Base-by-base conservation (phyloP, 2,329 filamentous ascomycete species). In the Monosporascus sp. region DNA sequence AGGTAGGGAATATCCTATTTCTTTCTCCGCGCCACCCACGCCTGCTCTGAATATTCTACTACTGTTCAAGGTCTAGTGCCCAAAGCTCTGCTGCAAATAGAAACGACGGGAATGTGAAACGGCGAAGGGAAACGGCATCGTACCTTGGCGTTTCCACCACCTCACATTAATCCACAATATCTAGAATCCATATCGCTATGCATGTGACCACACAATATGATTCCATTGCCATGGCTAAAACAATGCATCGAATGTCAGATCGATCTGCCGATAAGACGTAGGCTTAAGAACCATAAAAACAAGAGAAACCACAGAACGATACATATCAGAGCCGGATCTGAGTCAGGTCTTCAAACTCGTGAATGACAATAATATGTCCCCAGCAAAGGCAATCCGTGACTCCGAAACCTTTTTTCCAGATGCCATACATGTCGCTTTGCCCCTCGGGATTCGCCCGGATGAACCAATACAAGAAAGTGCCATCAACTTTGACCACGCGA, bases 351-450 rank as follows among this genome's bases (percentile, higher is more conserved):
- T 31, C 14, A n/a, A 18, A 22, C 25, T 31, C 24, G 43, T 46
- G 22, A 25, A 46, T 25, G 22, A 27, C 43, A 15, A 27, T 46
- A 46, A 46, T 46, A 35, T 46, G 43, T 46, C 25, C 43, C 43
- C 43, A 46, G 43, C 43, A 46, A 46, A 31, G 43, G 43, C 43
- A 46, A 46, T 46, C 43, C 43, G 43, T 46, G 43, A 46, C 43
- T 46, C 43, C 43, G 43, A 46, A 27, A 25, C 43, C 43, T 31
- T 46, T 46, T 24, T 44, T 46, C 43, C 43, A 46, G 43, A 46
- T 46, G 43, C 43, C 43, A 46, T 18, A 27, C 25, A 24, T 46
- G 24, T 46, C 22, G 43, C 25, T 22, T 25, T 15, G 24, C 43
- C 43, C 43, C n/a, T 44, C 14, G n/a, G 20, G 24, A 46, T 46